These are phyloP conservation scores for Colletotrichum gigasporum DNA, from an alignment of 2,329 filamentous ascomycete species.

Conservation along the genomic window DNA sequence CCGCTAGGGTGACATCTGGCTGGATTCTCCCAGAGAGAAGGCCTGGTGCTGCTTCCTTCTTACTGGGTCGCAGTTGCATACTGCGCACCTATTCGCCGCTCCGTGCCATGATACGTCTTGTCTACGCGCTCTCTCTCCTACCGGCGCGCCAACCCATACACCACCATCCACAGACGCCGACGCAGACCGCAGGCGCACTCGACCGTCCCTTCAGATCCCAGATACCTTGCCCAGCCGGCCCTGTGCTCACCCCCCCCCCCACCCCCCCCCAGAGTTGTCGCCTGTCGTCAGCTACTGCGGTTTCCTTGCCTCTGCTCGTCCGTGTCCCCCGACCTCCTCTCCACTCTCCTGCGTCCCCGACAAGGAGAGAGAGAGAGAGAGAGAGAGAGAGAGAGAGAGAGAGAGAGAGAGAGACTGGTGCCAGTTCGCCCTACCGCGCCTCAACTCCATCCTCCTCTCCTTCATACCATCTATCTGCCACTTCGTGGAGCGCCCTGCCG, in stretches of 20 bases:
- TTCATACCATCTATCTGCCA: conserved; percentile 31
- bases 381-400: too few relatives aligned
- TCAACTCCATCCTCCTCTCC: conserved; percentile 26
- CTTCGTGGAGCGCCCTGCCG: conserved; percentile 23
- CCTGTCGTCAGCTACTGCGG: conserved; percentile 1
- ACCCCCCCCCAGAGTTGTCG: not conserved
- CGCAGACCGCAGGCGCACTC: not conserved
- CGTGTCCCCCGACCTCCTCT: conserved; percentile 1
- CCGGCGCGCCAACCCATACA: conserved; percentile 14
- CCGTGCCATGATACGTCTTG: not conserved
- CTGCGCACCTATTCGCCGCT: not conserved
- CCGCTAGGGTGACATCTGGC: conserved; percentile 5
- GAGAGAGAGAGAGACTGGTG: too few relatives aligned
- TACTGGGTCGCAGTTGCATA: too few relatives aligned
- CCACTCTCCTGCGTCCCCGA: conserved; percentile 20
- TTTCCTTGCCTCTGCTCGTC: conserved; percentile 13
- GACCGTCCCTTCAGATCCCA: not conserved
- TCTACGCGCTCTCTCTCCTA: not conserved
- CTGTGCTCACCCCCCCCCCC: not conserved
- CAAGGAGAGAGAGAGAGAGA: conserved; percentile 9
- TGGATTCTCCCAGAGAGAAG: not conserved
- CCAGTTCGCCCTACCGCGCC: conserved; percentile 12
- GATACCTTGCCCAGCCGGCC: not conserved
- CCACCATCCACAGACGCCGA: conserved; percentile 11
- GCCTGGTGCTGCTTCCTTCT: not conserved